Percentiles rank a stretch among this genome's conserved stretches.
phyloP scores from a whole-genome alignment of 2,329 filamentous ascomycete species.

The Mycosphaerelloides madeirae region DNA sequence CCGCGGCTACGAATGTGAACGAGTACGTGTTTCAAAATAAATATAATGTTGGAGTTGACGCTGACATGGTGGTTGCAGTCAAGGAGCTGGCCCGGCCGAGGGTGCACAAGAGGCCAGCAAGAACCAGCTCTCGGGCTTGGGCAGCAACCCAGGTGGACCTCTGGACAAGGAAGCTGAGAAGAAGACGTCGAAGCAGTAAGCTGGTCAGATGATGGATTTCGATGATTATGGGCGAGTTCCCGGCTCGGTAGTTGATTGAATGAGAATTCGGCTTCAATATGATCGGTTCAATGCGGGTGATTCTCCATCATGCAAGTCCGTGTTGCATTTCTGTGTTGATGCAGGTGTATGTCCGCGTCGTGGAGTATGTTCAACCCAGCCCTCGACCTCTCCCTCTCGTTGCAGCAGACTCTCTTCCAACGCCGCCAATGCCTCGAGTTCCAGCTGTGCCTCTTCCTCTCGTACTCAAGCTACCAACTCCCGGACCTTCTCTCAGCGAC shows the following conservation, averaged over 20 bases:
- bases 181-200: constrained; percentile 53
- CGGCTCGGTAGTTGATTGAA: too few relatives aligned
- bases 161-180: constrained; percentile 56
- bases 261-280: too few relatives aligned
- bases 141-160: constrained; percentile 62
- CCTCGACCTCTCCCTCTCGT: constrained; percentile 32
- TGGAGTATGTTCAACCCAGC: constrained; percentile 18
- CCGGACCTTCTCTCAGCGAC: constrained; percentile 36
- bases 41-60: neutral
- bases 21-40: constrained; percentile 37
- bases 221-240: neutral
- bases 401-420: constrained; percentile 30
- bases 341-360: too few relatives aligned
- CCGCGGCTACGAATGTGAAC: constrained; percentile 49
- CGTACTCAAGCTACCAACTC: constrained; percentile 40
- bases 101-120: constrained; percentile 50
- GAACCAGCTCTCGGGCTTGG: constrained; percentile 50
- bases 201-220: neutral
- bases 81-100: constrained; percentile 37
- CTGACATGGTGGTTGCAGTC: constrained; percentile 32
- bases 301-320: too few relatives aligned
- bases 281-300: too few relatives aligned
- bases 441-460: constrained; percentile 50
- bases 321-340: too few relatives aligned
- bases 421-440: constrained; percentile 41